Percentiles rank a stretch among this genome's conserved stretches.
Conservation (phyloP, 306 rosid species). For the Carpinus viminea region DNA sequence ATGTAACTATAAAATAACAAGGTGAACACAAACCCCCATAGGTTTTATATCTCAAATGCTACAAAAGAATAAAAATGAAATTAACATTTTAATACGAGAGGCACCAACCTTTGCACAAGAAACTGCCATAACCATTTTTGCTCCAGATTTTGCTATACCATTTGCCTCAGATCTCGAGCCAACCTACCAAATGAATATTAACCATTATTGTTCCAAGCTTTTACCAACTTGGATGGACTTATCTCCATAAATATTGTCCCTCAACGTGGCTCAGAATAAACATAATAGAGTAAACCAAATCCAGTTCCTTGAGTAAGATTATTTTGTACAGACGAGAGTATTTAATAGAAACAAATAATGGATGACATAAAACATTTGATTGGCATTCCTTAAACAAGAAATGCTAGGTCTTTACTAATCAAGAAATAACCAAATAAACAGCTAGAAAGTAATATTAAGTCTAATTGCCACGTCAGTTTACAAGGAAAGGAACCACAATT, state of each 20-base stretch:
- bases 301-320: slow-evolving; percentile 14
- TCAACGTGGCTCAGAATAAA: slow-evolving; percentile 13
- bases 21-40: not conserved
- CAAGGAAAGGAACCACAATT: not conserved
- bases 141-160: slow-evolving; percentile 95
- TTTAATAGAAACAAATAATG: slow-evolving; percentile 23
- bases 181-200: slow-evolving; percentile 54
- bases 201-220: slow-evolving; percentile 21
- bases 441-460: not conserved
- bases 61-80: not conserved
- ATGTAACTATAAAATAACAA: not conserved
- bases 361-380: not conserved
- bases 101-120: slow-evolving; percentile 91
- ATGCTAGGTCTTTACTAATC: not conserved
- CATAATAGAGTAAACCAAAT: slow-evolving; percentile 12
- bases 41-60: not conserved
- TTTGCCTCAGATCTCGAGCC: slow-evolving; percentile 95
- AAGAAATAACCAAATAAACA: too few relatives aligned
- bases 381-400: not conserved
- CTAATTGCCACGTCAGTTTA: not conserved
- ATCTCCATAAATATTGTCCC: slow-evolving; percentile 1
- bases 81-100: not conserved
- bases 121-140: slow-evolving; percentile 99
- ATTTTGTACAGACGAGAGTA: slow-evolving; percentile 5
- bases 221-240: slow-evolving; percentile 11